phyloP scores from a whole-genome alignment of 225 moss, liverwort and hornwort genomes.

The Thuidium tamariscinum region DNA sequence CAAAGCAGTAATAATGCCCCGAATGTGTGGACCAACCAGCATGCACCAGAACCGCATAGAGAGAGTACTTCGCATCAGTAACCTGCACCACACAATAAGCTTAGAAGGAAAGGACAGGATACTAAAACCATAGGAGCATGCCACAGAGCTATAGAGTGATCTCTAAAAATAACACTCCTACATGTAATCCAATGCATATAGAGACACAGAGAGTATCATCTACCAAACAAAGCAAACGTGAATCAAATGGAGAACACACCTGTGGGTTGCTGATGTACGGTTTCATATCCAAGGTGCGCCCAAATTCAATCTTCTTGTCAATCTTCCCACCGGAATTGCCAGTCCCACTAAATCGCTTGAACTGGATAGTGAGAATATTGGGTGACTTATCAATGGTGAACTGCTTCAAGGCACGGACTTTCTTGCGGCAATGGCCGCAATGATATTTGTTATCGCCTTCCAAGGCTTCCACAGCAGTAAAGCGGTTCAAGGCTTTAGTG shows the following conservation, averaged over 20 bases:
- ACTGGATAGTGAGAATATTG: slow-evolving; percentile 75
- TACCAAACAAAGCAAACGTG: neutral
- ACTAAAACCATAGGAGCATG: too few relatives aligned
- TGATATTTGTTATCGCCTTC: slow-evolving; percentile 96
- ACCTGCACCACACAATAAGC: slow-evolving; percentile 29
- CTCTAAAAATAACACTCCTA: neutral
- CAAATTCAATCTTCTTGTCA: slow-evolving; percentile 95
- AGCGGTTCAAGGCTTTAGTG: slow-evolving; percentile 73
- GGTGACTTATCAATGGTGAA: slow-evolving; percentile 85
- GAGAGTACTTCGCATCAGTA: slow-evolving; percentile 56
- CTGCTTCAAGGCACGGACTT: slow-evolving; percentile 80
- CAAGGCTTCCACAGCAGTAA: slow-evolving; percentile 87
- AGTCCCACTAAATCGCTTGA: slow-evolving; percentile 81
- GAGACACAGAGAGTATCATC: neutral
- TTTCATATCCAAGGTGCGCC: slow-evolving; percentile 75
- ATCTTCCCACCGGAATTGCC: slow-evolving; percentile 78
- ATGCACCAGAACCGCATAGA: slow-evolving; percentile 89
- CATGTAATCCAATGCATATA: too few relatives aligned
- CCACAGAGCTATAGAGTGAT: neutral
- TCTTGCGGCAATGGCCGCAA: slow-evolving; percentile 74
- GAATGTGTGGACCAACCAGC: slow-evolving; percentile 96
- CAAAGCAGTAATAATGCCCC: slow-evolving; percentile 90
- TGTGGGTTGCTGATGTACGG: slow-evolving; percentile 76
- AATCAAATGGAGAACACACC: slow-evolving; percentile 11
- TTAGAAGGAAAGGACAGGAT: neutral